These are phyloP conservation scores for Rubus parviflorus DNA, from an alignment of 306 rosid genomes.

Conservation along the genomic window DNA sequence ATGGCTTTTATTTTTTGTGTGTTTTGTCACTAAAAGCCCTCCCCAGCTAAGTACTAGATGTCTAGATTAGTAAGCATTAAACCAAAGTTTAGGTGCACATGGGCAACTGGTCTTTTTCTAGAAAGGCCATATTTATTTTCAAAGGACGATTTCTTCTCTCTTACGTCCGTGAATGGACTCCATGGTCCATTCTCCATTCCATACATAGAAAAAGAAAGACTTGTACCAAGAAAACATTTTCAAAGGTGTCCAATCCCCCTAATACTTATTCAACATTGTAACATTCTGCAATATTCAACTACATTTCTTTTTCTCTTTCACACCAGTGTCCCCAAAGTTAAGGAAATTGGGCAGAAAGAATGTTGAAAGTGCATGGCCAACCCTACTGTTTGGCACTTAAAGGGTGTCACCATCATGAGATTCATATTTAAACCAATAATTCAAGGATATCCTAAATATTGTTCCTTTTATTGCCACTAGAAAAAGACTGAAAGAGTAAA, in stretches of 20 bases:
- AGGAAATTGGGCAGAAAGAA: neutral
- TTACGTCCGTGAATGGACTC: neutral
- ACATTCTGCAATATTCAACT: neutral
- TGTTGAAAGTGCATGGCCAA: neutral
- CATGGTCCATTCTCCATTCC: neutral
- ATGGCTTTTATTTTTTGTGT: neutral
- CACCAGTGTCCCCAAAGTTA: neutral
- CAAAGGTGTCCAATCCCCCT: neutral
- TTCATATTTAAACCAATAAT: constrained; percentile 10
- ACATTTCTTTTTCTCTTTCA: neutral
- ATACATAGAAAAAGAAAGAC: neutral
- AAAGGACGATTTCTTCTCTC: neutral
- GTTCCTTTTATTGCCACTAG: constrained; percentile 3
- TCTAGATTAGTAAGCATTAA: neutral
- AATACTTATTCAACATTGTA: constrained; percentile 1
- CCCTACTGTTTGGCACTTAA: neutral
- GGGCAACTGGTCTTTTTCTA: constrained; percentile 7
- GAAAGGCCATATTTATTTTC: neutral
- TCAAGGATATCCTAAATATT: neutral
- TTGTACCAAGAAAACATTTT: neutral
- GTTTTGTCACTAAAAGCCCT: neutral
- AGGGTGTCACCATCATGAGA: constrained; percentile 1
- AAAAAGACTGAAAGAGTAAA: neutral
- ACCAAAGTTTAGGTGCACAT: neutral
- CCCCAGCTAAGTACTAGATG: neutral